A percentile compares a stretch with the other conserved stretches of the same genome.
These are phyloP conservation scores for Saccharomycopsis guyanensis DNA, from an alignment of 805 yeast genomes.

Conservation along the genomic window DNA sequence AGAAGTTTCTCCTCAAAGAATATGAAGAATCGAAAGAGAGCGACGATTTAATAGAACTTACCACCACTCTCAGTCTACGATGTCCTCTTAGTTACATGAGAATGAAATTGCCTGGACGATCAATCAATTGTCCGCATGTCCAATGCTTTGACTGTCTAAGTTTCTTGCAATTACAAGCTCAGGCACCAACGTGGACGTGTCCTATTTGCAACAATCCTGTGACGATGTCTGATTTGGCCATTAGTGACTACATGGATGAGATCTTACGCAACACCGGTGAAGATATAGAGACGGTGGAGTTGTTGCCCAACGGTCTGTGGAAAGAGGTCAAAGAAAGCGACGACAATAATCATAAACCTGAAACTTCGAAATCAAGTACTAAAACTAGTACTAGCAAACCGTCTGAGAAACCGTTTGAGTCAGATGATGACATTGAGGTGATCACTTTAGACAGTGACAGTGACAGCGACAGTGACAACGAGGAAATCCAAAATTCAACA, in stretches of 20 bases:
- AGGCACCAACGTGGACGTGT: conserved; percentile 81
- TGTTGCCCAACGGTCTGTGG: conserved; percentile 75
- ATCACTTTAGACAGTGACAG: conserved; percentile 33
- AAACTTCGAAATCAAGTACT: too few species aligned
- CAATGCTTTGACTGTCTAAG: conserved; percentile 83
- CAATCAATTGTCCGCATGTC: conserved; percentile 66
- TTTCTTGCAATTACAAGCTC: conserved; percentile 66
- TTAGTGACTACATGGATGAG: conserved; percentile 67
- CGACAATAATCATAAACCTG: conserved; percentile 4
- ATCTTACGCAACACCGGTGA: conserved; percentile 47
- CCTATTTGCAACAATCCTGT: conserved; percentile 65
- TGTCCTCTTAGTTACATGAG: conserved; percentile 75
- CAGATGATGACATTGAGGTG: conserved; percentile 28
- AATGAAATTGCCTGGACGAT: conserved; percentile 65
- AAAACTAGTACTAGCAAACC: neutral
- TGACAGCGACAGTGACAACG: too few species aligned
- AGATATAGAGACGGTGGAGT: conserved; percentile 56
- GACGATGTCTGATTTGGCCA: conserved; percentile 46
- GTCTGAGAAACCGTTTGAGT: neutral
- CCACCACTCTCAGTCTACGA: conserved; percentile 57
- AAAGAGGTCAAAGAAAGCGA: conserved; percentile 11
- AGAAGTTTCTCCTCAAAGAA: conserved; percentile 34
- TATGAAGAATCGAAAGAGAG: conserved; percentile 42
- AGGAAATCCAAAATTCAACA: too few species aligned
- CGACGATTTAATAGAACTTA: conserved; percentile 64